Conservation (phyloP, 1,284 basidiomycete genomes). For the Caloboletus firmus region DNA sequence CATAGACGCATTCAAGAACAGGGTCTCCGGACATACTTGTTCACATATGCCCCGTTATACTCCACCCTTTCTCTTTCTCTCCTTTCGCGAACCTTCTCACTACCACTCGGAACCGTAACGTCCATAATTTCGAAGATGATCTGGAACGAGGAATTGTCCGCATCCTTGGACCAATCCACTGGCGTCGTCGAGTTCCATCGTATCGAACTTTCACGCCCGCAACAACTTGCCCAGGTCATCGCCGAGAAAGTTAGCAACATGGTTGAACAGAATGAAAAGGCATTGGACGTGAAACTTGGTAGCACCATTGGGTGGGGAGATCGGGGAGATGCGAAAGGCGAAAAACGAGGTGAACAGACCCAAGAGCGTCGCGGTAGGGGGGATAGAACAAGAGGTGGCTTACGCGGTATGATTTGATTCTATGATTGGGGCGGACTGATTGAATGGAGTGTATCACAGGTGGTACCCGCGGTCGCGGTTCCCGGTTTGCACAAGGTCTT, state of each 20-base stretch:
- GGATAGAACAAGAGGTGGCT: conserved; percentile 53
- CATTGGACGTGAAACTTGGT: conserved; percentile 87
- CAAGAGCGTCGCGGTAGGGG: conserved; percentile 72
- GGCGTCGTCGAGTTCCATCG: conserved; percentile 89
- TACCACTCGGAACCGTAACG: conserved; percentile 78
- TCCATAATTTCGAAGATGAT: conserved; percentile 99
- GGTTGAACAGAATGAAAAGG: conserved; percentile 96
- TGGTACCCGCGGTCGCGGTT: conserved; percentile 66
- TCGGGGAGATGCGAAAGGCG: conserved; percentile 67
- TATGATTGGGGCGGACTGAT: not conserved
- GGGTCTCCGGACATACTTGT: conserved; percentile 94
- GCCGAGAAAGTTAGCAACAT: conserved; percentile 86
- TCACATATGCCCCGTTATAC: conserved; percentile 98
- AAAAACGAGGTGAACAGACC: conserved; percentile 74
- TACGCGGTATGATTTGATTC: conserved; percentile 46
- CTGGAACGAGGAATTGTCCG: conserved; percentile 94
- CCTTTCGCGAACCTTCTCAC: conserved; percentile 85
- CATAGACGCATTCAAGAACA: conserved; percentile 96
- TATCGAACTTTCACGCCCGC: conserved; percentile 85
- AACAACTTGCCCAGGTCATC: conserved; percentile 84
- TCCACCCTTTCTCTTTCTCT: conserved; percentile 86
- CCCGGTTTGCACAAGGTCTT: conserved; percentile 75
- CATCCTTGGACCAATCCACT: conserved; percentile 88
- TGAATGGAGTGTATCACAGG: conserved; percentile 36
- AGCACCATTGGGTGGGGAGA: conserved; percentile 66